Evolutionary conservation across 78 protist species (phyloP).

Genomic region (Isochrysis galbana): DNA sequence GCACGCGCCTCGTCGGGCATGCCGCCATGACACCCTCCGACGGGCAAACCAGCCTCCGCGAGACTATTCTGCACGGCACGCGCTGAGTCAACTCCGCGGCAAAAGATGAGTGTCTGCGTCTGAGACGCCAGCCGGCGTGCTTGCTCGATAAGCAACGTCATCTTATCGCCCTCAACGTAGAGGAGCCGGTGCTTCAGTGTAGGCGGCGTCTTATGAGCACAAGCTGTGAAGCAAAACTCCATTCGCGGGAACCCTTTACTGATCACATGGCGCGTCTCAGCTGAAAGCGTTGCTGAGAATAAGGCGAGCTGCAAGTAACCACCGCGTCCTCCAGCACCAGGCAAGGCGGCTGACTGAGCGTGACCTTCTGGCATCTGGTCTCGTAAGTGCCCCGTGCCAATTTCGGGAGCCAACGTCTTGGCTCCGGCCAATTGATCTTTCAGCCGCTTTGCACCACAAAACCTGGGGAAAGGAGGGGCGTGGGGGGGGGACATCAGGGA

Average conservation of each 20-base stretch:
- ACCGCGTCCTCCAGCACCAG: background rate
- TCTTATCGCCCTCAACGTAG: background rate
- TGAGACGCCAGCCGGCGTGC: background rate
- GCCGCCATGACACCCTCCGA: background rate
- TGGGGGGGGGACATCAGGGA: too few relatives aligned
- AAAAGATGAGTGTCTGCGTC: background rate
- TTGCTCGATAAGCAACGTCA: background rate
- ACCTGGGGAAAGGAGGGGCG: too few relatives aligned
- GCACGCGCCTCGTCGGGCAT: background rate
- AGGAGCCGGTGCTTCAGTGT: background rate
- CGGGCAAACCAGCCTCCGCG: background rate
- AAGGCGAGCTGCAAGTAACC: background rate
- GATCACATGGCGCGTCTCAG: background rate
- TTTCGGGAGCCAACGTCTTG: too few relatives aligned
- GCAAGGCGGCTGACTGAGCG: too few relatives aligned
- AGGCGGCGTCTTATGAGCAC: background rate
- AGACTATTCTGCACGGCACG: background rate
- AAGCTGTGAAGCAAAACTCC: background rate
- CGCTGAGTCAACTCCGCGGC: conserved; percentile 11
- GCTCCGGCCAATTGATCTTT: too few relatives aligned
- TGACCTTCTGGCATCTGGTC: too few relatives aligned
- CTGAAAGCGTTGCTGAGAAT: background rate
- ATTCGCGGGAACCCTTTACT: background rate
- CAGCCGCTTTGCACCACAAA: too few relatives aligned
- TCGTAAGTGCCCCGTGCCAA: too few relatives aligned